phyloP scores from a whole-genome alignment of 768 basidiomycete genomes.

The Auricularia sp. region DNA sequence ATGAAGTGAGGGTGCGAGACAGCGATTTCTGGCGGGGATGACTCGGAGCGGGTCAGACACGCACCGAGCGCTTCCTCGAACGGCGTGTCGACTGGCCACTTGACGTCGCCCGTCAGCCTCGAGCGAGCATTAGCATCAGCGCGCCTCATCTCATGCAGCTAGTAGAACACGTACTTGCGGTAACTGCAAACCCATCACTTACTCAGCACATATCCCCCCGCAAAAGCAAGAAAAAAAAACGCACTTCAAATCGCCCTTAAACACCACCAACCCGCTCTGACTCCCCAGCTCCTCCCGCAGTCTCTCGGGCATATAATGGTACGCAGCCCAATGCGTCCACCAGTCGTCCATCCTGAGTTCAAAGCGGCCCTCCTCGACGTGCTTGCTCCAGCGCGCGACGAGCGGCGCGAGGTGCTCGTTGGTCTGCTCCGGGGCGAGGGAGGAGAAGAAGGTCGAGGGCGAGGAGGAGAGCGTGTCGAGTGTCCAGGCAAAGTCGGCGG shows the following conservation, averaged over 20 bases:
- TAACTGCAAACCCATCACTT: constrained; percentile 36
- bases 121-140: no score
- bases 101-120: constrained; percentile 80
- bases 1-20: no score
- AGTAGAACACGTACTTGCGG: constrained; percentile 23
- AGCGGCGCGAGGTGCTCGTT: constrained; percentile 44
- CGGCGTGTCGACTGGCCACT: constrained; percentile 75
- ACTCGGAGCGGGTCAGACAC: constrained; percentile 6
- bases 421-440: constrained; percentile 12
- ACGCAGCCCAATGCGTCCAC: constrained; percentile 69
- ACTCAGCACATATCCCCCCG: constrained; percentile 1
- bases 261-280: constrained; percentile 59
- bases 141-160: no score
- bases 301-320: constrained; percentile 57
- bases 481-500: constrained; percentile 55
- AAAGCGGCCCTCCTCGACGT: constrained; percentile 66
- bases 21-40: no score
- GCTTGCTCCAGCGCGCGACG: constrained; percentile 59
- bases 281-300: constrained; percentile 42
- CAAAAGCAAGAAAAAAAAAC: constrained; percentile 18
- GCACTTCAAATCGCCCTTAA: constrained; percentile 93
- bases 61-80: constrained; percentile 65
- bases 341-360: constrained; percentile 45
- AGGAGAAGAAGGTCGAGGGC: constrained; percentile 47
- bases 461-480: constrained; percentile 43